Evolutionary conservation across 495 filamentous ascomycete genomes (phyloP), one percentile per base, ranked within the genome.

Genomic region (Rusavskia elegans): DNA sequence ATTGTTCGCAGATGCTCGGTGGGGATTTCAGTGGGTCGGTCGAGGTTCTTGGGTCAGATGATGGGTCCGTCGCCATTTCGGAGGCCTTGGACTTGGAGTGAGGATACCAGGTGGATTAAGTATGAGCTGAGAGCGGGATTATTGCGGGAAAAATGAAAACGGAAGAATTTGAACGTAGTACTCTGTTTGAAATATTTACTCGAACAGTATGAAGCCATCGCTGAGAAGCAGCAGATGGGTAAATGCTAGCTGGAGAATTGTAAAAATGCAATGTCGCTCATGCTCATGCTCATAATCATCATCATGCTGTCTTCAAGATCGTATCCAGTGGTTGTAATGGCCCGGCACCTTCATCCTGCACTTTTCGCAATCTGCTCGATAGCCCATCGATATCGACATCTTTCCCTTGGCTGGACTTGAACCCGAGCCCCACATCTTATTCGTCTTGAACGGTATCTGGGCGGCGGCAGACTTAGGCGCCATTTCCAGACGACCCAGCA

Each of bases 321-420:
- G 59, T 37, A 86, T 77, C 45, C 90, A 88, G 65, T 95, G 88
- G 59, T 82, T 89, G 58, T 89, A 90, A 64, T 95, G 88, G 0
- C 88, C 87, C 0, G 87, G 87, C 29, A 90, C 82, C 64, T 79
- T 83, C 57, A 71, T 71, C 48, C 73, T 75, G 64, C 88, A 95
- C 67, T 90, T 90, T 50, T 89, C 85, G 65, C 88, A 95, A 64
- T 90, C 85, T 13, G 82, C 78, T 39, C 87, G 73, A 66, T 83
- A 92, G 19, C 88, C 88, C 80, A 95, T 89, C 55, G 79, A 81
- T 59, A 93, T 80, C 29, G 75, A 73, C 56, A 75, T 74, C 65
- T 81, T 88, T 69, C 78, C 72, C 60, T 69, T 66, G 55, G 66
- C 69, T 53, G 53, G 49, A 48, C 49, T 36, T 35, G 51, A 39